Conservation (phyloP, 768 basidiomycete species). For the Rhodotorula kratochvilovae region DNA sequence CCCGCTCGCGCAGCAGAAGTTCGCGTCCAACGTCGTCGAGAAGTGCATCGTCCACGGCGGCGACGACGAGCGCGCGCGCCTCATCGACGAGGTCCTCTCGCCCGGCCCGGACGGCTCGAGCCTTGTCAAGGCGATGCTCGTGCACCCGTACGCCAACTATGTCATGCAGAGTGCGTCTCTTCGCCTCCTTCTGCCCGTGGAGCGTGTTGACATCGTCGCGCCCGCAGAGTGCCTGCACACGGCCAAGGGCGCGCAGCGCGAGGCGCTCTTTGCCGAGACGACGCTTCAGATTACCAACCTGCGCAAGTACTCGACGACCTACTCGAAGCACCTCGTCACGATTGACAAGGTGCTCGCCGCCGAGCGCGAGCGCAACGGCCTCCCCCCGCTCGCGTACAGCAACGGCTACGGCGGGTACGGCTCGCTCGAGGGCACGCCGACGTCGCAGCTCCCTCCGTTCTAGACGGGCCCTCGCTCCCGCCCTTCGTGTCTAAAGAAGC, state of each 20-base stretch:
- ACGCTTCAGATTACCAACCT: constrained; percentile 66
- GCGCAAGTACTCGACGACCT: constrained; percentile 62
- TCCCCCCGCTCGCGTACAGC: not conserved
- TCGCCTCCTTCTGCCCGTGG: too few species aligned
- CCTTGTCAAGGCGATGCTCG: constrained; percentile 63
- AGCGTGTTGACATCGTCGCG: not conserved
- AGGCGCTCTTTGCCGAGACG: constrained; percentile 60
- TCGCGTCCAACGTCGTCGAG: constrained; percentile 66
- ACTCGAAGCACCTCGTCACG: constrained; percentile 68
- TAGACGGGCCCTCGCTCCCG: not conserved
- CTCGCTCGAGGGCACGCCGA: not conserved
- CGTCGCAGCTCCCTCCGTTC: not conserved
- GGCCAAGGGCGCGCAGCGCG: constrained; percentile 68
- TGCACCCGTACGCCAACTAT: constrained; percentile 68
- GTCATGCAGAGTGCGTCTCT: constrained; percentile 31
- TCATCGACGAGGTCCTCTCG: constrained; percentile 78
- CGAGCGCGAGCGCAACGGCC: constrained; percentile 23
- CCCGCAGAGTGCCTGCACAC: constrained; percentile 56
- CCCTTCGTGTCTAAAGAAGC: not conserved
- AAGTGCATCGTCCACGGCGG: constrained; percentile 42
- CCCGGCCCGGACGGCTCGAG: constrained; percentile 63
- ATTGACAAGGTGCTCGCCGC: constrained; percentile 27
- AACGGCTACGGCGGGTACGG: not conserved
- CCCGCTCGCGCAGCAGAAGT: constrained; percentile 59
- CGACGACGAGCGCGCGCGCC: constrained; percentile 59